Base-by-base conservation (phyloP, 2,329 filamentous ascomycete species). In the Venturia oleaginea region DNA sequence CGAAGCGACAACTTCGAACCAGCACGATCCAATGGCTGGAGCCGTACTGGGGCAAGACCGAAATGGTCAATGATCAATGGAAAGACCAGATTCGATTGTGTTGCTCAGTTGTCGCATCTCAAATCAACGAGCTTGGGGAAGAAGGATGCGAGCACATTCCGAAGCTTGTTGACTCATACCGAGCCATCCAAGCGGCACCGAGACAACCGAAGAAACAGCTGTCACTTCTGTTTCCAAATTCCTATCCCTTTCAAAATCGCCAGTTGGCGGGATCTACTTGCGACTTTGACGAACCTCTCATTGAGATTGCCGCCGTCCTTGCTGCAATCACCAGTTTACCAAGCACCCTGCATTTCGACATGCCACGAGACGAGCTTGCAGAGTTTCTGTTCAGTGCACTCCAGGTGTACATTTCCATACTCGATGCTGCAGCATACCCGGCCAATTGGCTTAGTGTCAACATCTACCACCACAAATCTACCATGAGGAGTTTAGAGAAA, bases 31-130 rank as follows among this genome's bases (percentile, higher is more conserved):
- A 89, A 67, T 99, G 94, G 94, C 86, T 99, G 65, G 87, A 88
- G 15, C 92, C 93, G 4, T 92, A 97, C 75, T 99, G 94, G 94
- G 93, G 93, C 15, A 85, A 86, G 67, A 84, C 83, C 0, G 82
- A 84, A 4, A 80, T 86, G 34, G 85, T 93, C 11, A 92, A 86
- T 2, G 88, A 92, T 42, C 90, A 96, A 71, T 97, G 92, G 86
- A 89, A 88, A 68, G 91, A 96, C 27, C 94, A 97, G 76, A 90
- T 97, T 22, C 89, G 94, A 19, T 80, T 99, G 19, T 96, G 93
- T 76, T 96, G 92, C 76, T 95, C 93, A 0, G 89, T 99, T 40
- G 82, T 99, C 42, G 91, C 93, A 10, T 92, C 90, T 67, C 90
- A 97, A 73, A 83, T 92, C 65, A 84, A 89, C 48, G 84, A 90